These are phyloP conservation scores for Fusarium sp. DNA, from an alignment of 2,329 filamentous ascomycete species.

Conservation along the genomic window DNA sequence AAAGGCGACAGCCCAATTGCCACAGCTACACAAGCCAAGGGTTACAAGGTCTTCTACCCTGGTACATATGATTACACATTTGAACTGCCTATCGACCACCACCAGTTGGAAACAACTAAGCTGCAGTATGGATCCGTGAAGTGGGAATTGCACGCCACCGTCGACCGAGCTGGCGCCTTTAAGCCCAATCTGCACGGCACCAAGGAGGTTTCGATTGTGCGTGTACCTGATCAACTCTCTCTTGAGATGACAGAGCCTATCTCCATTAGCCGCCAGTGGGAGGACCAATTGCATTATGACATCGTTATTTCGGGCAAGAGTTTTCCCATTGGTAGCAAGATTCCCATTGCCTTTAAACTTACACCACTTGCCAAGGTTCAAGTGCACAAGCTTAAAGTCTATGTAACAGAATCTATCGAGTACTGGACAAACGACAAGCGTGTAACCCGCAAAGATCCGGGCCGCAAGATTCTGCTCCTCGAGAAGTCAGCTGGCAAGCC, in stretches of 20 bases:
- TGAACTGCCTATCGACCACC: conserved; percentile 89
- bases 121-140: conserved; percentile 88
- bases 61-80: conserved; percentile 79
- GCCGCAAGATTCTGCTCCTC: conserved; percentile 85
- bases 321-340: conserved; percentile 87
- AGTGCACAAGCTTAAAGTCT: conserved; percentile 92
- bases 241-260: conserved; percentile 93
- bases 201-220: conserved; percentile 86
- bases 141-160: conserved; percentile 86
- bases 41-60: conserved; percentile 87
- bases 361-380: conserved; percentile 94
- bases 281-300: conserved; percentile 94
- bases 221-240: conserved; percentile 87
- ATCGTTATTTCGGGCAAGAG: conserved; percentile 97
- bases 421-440: conserved; percentile 90
- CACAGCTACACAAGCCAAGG: conserved; percentile 72
- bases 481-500: conserved; percentile 88
- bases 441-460: conserved; percentile 86
- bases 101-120: conserved; percentile 88
- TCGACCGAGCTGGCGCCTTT: conserved; percentile 91
- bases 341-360: conserved; percentile 94
- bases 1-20: conserved; percentile 80
- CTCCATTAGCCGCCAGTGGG: conserved; percentile 93
- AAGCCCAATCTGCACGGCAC: conserved; percentile 86
- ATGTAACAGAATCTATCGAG: conserved; percentile 89